Base-by-base conservation (phyloP, 495 filamentous ascomycete genomes). In the Hypoxylon cercidicola region DNA sequence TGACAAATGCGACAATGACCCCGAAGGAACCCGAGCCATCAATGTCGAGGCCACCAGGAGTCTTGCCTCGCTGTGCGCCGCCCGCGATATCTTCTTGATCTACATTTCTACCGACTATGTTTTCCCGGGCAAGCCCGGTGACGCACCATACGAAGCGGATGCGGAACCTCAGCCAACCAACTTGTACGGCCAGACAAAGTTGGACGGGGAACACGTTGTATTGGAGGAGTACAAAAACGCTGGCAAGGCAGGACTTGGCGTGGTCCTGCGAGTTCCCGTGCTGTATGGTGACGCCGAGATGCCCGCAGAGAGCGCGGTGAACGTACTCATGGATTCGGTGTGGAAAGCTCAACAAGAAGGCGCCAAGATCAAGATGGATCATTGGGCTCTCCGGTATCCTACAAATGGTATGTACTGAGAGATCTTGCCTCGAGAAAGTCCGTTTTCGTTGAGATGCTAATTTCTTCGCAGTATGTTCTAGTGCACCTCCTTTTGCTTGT, bases 51-150 rank as follows among this genome's bases (percentile, higher is more conserved):
- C 92, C 9, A 86, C 90, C 13, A 79, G 81, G 28, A 67, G 71
- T 18, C 85, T 97, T 16, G 92, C 93, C 16, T 75, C 83, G 25
- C 79, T 87, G 30, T 89, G 90, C 68, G 82, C 86, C 15, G 66
- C 77, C 13, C 84, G 86, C 10, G 75, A 75, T n/a, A 86, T 88
- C 62, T 72, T 96, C 48, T 81, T 97, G 28, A 86, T 97, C 72
- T 97, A 97, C 81, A 96, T 97, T 72, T 95, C 91, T 0, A 97
- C 93, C 39, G 93, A 97, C 79, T 97, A 97, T 74, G 92, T 97
- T 41, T 97, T 97, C 72, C 78, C 92, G 1, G 93, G 93, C 13
- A 81, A 67, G 16, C 88, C 87, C 28, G 90, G 92, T n/a, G 89
- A 94, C 21, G 93, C 93, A 11, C 93, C 93, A 3, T 97, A 97